phyloP scores from a whole-genome alignment of 495 filamentous ascomycete genomes.

The Aspergillus taichungensis region DNA sequence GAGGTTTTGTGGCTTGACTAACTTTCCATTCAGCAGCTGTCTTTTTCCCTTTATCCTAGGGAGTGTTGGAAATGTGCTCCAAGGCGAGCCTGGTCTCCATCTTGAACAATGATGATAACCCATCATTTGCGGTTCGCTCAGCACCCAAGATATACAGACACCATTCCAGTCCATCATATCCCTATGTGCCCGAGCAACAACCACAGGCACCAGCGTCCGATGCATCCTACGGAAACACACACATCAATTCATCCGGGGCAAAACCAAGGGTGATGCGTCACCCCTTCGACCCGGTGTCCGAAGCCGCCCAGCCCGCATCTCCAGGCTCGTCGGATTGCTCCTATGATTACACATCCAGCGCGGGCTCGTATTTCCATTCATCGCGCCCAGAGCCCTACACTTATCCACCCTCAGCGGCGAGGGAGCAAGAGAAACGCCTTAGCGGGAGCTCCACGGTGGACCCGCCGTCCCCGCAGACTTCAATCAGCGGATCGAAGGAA shows the following conservation, averaged over 20 bases:
- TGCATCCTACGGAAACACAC: conserved; percentile 15
- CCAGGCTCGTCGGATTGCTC: conserved; percentile 34
- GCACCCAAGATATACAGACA: conserved; percentile 26
- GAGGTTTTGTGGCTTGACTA: background rate
- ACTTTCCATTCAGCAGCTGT: background rate
- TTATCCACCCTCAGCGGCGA: conserved; percentile 9
- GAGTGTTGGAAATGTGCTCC: conserved; percentile 26
- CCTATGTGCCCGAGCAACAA: conserved; percentile 20
- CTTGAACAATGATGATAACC: conserved; percentile 42
- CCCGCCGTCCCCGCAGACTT: conserved; percentile 18
- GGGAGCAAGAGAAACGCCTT: conserved; percentile 21
- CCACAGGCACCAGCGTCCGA: conserved; percentile 13
- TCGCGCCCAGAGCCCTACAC: conserved; percentile 12
- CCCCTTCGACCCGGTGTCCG: conserved; percentile 20
- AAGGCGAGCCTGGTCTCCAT: conserved; percentile 38
- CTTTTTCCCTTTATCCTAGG: conserved; percentile 10
- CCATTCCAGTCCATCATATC: conserved; percentile 22
- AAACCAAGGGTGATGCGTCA: conserved; percentile 20
- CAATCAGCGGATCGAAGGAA: conserved; percentile 14
- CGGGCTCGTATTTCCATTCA: conserved; percentile 11
- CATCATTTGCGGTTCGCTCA: conserved; percentile 39
- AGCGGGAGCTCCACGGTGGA: conserved; percentile 17
- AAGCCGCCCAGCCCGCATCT: conserved; percentile 22
- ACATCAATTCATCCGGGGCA: conserved; percentile 20
- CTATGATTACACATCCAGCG: conserved; percentile 25